Evolutionary conservation across 768 basidiomycete genomes (phyloP), one percentile per base, ranked within the genome.

Genomic region (Gloeostereum incarnatum): DNA sequence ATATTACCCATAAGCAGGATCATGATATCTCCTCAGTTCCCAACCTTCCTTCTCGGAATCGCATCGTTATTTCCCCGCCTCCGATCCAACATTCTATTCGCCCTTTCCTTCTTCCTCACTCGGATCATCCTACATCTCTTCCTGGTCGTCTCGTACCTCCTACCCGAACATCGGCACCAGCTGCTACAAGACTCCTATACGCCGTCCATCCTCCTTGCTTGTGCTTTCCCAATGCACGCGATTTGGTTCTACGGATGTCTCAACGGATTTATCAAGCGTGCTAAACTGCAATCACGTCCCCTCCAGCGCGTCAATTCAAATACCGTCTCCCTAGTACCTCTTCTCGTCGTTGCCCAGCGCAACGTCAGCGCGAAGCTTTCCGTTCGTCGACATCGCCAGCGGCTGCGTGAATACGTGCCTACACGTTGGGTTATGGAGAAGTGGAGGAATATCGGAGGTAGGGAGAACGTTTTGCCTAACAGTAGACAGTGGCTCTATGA

Each of bases 191-290:
- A 65, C 9, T 65, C 66, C 1, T 55, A 50, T 27, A 44, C 63
- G 2, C 74, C 75, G 1, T 53, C 58, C 0, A 43, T 55, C 20
- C 43, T 73, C 37, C 56, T 73, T 38, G 44, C 50, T 5, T 42
- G 52, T 33, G 64, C 73, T 19, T 59, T 73, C 24, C 65, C 70
- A 6, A 51, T 78, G 34, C 76, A 78, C 43, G 63, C 61, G 2
- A 47, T 60, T 25, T 78, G 76, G 76, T 77, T 78, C 54, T 36
- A 45, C 2, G 68, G 68, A 8, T 74, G 69, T 39, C 19, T 78
- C 31, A 60, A 58, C 42, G 72, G 73, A 1, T 68, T 74, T 43
- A 22, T 66, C 25, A 60, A 61, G 45, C n/a, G n/a, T n/a, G n/a
- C n/a, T n/a, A n/a, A n/a, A n/a, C n/a, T n/a, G n/a, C n/a, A n/a